phyloP scores from a whole-genome alignment of 2,329 filamentous ascomycete genomes.

The Sporothrix protearum region DNA sequence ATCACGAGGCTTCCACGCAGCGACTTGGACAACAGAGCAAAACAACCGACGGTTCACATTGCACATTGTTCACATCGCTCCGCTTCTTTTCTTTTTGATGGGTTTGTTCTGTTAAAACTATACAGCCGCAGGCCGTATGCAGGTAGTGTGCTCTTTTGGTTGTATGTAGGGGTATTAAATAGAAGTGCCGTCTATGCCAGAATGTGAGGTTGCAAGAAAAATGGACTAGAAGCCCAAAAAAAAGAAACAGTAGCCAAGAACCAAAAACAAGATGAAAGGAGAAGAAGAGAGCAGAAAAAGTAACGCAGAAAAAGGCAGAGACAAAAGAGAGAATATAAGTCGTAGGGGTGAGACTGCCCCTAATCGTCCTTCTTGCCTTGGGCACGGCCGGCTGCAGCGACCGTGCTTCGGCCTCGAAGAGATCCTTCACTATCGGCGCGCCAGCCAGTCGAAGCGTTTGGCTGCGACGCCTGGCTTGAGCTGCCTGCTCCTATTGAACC shows the following conservation, averaged over 20 bases:
- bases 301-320: not conserved
- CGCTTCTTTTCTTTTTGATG: not conserved
- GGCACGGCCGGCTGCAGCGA: conserved; percentile 28
- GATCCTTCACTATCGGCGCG: conserved; percentile 40
- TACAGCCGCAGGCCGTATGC: conserved; percentile 11
- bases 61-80: not conserved
- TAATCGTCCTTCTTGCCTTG: conserved; percentile 50
- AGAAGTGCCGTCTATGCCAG: conserved; percentile 28
- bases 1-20: not conserved
- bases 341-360: not conserved
- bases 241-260: not conserved
- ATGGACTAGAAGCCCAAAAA: not conserved
- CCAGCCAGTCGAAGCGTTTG: conserved; percentile 34
- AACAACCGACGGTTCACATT: not conserved
- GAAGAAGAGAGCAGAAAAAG: too few relatives aligned
- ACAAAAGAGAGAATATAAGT: not conserved
- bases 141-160: not conserved
- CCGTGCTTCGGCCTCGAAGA: conserved; percentile 39
- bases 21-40: not conserved
- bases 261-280: not conserved
- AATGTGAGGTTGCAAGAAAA: conserved; percentile 3
- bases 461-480: not conserved
- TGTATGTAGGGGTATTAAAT: conserved; percentile 27
- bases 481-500: conserved; percentile 27
- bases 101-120: not conserved